Percentiles rank a stretch among this genome's conserved stretches.
These are phyloP conservation scores for Leccinum pachyderme DNA, from an alignment of 1,284 basidiomycete species.

Conservation along the genomic window DNA sequence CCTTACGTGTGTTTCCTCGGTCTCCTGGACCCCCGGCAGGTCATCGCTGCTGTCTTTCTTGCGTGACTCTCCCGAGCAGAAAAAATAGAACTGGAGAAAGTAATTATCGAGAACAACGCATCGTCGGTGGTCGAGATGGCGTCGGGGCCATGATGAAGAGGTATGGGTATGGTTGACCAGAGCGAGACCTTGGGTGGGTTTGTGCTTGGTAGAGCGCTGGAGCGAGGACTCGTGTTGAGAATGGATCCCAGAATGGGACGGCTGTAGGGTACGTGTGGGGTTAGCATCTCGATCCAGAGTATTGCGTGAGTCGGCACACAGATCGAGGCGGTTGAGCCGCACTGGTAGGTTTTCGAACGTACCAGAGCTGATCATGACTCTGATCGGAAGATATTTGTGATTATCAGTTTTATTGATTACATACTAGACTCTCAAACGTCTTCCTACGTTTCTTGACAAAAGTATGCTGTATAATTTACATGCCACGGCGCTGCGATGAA, in stretches of 20 bases:
- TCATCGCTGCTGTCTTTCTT: not conserved
- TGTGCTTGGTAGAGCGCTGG: slow-evolving; percentile 6
- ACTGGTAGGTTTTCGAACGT: not conserved
- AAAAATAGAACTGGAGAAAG: slow-evolving; percentile 20
- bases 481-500: no score
- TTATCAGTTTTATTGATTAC: no score
- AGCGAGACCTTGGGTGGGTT: slow-evolving; percentile 4
- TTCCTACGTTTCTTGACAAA: not conserved
- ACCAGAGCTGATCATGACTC: not conserved
- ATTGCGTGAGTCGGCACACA: not conserved
- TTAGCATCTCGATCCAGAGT: slow-evolving; percentile 10
- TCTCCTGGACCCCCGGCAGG: slow-evolving; percentile 1
- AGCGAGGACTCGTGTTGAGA: slow-evolving; percentile 17
- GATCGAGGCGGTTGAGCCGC: slow-evolving; percentile 13
- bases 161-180: not conserved
- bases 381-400: no score
- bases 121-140: not conserved
- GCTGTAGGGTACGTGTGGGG: slow-evolving; percentile 13
- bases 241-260: slow-evolving; percentile 17
- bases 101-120: slow-evolving; percentile 16
- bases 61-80: slow-evolving; percentile 18
- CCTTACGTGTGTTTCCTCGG: slow-evolving; percentile 14
- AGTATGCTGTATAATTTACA: not conserved
- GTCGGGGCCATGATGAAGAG: not conserved
- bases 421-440: not conserved